These are phyloP conservation scores for Pezicula carpinea DNA, from an alignment of 2,329 filamentous ascomycete species.

Conservation along the genomic window DNA sequence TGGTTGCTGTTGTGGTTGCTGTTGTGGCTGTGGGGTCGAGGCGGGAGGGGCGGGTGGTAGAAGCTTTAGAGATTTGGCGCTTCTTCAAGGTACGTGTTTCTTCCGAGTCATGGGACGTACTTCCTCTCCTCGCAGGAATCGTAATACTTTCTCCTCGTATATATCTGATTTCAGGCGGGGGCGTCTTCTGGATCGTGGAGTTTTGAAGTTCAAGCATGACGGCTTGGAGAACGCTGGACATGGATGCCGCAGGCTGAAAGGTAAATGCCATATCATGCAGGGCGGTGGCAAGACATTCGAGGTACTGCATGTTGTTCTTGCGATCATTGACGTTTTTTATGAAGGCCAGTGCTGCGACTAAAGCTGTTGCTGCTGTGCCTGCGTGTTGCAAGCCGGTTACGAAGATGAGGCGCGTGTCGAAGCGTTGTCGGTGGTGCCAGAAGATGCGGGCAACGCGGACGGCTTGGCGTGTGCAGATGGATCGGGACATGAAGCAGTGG, in stretches of 20 bases:
- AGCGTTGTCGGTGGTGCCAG: conserved; percentile 49
- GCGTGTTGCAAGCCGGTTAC: conserved; percentile 48
- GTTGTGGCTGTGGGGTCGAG: neutral
- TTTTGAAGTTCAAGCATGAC: conserved; percentile 43
- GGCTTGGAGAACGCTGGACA: conserved; percentile 47
- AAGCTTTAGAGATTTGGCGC: conserved; percentile 11
- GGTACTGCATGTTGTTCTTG: conserved; percentile 40
- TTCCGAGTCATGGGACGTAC: conserved; percentile 2
- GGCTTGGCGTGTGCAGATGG: conserved; percentile 50
- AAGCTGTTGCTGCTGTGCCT: conserved; percentile 48
- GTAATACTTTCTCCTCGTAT: neutral
- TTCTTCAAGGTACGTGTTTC: conserved; percentile 11
- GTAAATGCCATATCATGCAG: conserved; percentile 48
- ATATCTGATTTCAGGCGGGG: conserved; percentile 6
- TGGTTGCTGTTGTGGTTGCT: too few relatives aligned
- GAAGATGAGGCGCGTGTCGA: conserved; percentile 46
- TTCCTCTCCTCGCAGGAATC: conserved; percentile 23
- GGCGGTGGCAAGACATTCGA: conserved; percentile 47
- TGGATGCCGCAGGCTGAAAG: conserved; percentile 49
- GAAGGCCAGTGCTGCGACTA: conserved; percentile 43
- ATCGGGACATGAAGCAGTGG: conserved; percentile 42
- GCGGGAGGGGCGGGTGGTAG: neutral
- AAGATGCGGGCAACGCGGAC: conserved; percentile 49
- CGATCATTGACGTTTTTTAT: conserved; percentile 33
- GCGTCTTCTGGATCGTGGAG: conserved; percentile 5